A percentile compares a stretch with the other conserved stretches of the same genome.
These are phyloP conservation scores for Priceomyces melissophilus DNA, from an alignment of 805 yeast genomes.

Conservation along the genomic window DNA sequence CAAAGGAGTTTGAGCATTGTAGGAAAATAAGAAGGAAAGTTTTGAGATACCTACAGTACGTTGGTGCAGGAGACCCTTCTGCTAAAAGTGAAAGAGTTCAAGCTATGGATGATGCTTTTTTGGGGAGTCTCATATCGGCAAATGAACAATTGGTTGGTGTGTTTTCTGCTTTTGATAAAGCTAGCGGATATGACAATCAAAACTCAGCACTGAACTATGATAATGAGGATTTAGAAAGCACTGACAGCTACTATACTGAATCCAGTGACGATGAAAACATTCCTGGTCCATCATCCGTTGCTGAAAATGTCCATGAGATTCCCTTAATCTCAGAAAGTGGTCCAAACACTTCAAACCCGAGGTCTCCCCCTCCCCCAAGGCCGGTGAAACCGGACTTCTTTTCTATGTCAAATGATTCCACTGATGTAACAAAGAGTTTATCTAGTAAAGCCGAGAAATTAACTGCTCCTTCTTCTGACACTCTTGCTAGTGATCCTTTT, in stretches of 20 bases:
- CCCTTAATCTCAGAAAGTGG: neutral
- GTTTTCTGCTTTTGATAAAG: slow-evolving; percentile 63
- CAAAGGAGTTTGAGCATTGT: slow-evolving; percentile 70
- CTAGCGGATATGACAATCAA: slow-evolving; percentile 39
- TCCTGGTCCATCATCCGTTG: slow-evolving; percentile 30
- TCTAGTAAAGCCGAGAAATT: too few relatives aligned
- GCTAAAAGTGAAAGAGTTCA: slow-evolving; percentile 24
- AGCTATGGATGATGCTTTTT: slow-evolving; percentile 64
- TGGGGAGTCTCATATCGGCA: slow-evolving; percentile 85
- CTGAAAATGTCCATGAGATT: slow-evolving; percentile 1
- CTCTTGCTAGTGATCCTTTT: slow-evolving; percentile 36
- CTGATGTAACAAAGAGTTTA: too few relatives aligned
- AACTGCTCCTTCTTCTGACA: slow-evolving; percentile 16
- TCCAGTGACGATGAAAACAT: slow-evolving; percentile 29
- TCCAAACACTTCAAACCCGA: slow-evolving; percentile 1
- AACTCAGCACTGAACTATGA: slow-evolving; percentile 35
- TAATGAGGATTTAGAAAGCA: slow-evolving; percentile 19
- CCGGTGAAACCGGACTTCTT: slow-evolving; percentile 10
- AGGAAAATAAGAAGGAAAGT: slow-evolving; percentile 73
- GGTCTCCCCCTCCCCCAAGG: slow-evolving; percentile 25
- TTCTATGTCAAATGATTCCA: neutral
- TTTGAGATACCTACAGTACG: slow-evolving; percentile 76
- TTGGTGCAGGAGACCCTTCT: slow-evolving; percentile 48
- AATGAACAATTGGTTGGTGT: slow-evolving; percentile 85
- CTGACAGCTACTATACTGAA: slow-evolving; percentile 40